A percentile compares a stretch with the other conserved stretches of the same genome.
Conservation (phyloP, 2,329 filamentous ascomycete species). For the Leptodontidium sp. region DNA sequence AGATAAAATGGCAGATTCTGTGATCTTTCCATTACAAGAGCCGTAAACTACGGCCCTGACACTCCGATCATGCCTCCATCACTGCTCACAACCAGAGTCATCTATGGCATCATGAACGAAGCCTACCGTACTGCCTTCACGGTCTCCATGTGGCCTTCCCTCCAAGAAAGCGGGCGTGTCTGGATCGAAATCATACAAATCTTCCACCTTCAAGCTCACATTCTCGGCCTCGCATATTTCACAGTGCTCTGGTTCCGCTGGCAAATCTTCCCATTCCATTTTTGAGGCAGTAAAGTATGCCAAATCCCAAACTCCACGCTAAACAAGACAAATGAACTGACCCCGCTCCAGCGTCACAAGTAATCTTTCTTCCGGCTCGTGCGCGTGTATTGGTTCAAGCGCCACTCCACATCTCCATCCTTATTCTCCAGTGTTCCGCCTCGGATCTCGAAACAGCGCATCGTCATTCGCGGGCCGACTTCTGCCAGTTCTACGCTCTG, state of each 20-base stretch:
- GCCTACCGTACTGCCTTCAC: slow-evolving; percentile 17
- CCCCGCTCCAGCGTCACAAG: slow-evolving; percentile 60
- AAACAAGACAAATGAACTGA: slow-evolving; percentile 40
- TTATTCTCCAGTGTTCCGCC: slow-evolving; percentile 93
- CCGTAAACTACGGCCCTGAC: background rate
- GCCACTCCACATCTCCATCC: slow-evolving; percentile 96
- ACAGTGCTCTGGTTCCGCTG: slow-evolving; percentile 26
- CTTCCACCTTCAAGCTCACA: slow-evolving; percentile 7
- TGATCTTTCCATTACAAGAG: background rate
- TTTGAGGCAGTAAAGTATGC: slow-evolving; percentile 26
- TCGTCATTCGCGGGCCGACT: slow-evolving; percentile 95
- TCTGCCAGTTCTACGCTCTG: slow-evolving; percentile 89
- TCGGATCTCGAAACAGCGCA: slow-evolving; percentile 92
- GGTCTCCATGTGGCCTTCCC: slow-evolving; percentile 9
- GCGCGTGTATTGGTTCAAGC: slow-evolving; percentile 92
- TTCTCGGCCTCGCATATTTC: slow-evolving; percentile 16
- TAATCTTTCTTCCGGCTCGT: slow-evolving; percentile 97
- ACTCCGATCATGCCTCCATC: background rate
- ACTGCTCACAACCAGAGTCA: background rate
- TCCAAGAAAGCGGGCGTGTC: slow-evolving; percentile 4
- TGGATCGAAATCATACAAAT: slow-evolving; percentile 19
- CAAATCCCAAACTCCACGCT: slow-evolving; percentile 45
- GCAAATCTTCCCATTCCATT: slow-evolving; percentile 17
- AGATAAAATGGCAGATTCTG: background rate
- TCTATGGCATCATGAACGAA: slow-evolving; percentile 21